Evolutionary conservation across 2,329 filamentous ascomycete genomes (phyloP).

Genomic region (Exophiala sideris): DNA sequence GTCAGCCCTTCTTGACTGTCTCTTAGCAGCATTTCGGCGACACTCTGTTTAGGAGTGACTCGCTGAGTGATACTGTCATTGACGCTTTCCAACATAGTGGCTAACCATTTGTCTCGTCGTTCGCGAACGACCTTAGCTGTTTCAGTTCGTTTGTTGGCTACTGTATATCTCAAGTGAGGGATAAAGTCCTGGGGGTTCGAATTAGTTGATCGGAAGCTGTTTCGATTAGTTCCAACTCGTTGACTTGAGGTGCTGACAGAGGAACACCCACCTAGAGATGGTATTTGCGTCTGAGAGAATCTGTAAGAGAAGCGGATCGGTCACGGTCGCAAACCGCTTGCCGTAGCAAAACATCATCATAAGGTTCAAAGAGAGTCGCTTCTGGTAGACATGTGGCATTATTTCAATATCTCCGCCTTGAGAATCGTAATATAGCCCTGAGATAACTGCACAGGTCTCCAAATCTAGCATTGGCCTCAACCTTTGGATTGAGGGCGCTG

Average conservation of each 20-base stretch:
- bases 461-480: slow-evolving; percentile 12
- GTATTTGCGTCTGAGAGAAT: background rate
- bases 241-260: background rate
- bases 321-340: background rate
- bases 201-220: slow-evolving; percentile 1
- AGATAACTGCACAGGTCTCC: slow-evolving; percentile 10
- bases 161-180: background rate
- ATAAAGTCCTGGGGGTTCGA: background rate
- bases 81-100: too few relatives aligned
- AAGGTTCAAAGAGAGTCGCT: background rate
- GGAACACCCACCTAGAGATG: background rate
- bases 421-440: slow-evolving; percentile 5
- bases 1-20: background rate
- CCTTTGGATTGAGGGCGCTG: slow-evolving; percentile 9
- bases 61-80: too few relatives aligned
- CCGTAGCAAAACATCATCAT: slow-evolving; percentile 2
- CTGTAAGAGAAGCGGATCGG: background rate
- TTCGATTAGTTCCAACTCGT: background rate
- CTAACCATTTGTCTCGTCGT: background rate
- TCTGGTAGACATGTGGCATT: background rate
- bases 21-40: too few relatives aligned
- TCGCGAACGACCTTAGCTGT: background rate
- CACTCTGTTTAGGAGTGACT: too few relatives aligned
- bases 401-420: background rate
- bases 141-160: background rate